A percentile compares a stretch with the other conserved stretches of the same genome.
Conservation (phyloP, 352 stramenopile genomes). For the Globisporangium uncinulatum region DNA sequence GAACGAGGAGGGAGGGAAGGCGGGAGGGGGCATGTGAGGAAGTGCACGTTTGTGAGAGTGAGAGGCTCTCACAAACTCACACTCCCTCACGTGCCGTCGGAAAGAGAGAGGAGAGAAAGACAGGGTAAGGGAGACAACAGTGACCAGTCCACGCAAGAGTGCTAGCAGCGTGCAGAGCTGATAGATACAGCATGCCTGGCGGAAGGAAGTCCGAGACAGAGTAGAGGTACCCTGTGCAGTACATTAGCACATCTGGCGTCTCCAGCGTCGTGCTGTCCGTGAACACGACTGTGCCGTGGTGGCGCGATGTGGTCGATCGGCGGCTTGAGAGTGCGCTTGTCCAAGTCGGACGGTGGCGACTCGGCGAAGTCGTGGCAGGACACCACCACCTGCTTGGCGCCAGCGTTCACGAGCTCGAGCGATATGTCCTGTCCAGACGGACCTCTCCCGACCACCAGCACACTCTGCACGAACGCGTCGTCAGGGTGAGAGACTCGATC, state of each 20-base stretch:
- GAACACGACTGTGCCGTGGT: constrained; percentile 51
- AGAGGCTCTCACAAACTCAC: not conserved
- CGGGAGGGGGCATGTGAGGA: too few species aligned
- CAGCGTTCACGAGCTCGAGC: constrained; percentile 43
- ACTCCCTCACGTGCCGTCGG: not conserved
- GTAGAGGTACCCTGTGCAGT: constrained; percentile 76
- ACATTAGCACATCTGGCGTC: constrained; percentile 68
- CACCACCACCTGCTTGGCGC: constrained; percentile 52
- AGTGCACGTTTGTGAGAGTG: not conserved
- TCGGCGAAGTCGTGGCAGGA: constrained; percentile 37
- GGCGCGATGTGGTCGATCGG: constrained; percentile 38
- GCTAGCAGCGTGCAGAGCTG: not conserved
- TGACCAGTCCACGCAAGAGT: too few species aligned
- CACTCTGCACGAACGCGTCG: constrained; percentile 19
- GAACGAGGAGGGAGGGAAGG: too few species aligned
- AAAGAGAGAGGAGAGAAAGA: too few species aligned
- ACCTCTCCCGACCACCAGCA: constrained; percentile 61
- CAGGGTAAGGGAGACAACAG: too few species aligned
- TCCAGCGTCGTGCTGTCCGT: constrained; percentile 41
- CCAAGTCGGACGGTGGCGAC: constrained; percentile 15
- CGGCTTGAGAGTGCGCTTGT: constrained; percentile 52
- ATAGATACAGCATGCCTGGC: constrained; percentile 40
- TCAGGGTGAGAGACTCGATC: too few species aligned
- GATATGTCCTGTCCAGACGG: constrained; percentile 79
- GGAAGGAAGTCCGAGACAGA: constrained; percentile 45